Percentiles rank a stretch among this genome's conserved stretches.
Conservation (phyloP, 352 stramenopile species). For the Globisporangium parvum region DNA sequence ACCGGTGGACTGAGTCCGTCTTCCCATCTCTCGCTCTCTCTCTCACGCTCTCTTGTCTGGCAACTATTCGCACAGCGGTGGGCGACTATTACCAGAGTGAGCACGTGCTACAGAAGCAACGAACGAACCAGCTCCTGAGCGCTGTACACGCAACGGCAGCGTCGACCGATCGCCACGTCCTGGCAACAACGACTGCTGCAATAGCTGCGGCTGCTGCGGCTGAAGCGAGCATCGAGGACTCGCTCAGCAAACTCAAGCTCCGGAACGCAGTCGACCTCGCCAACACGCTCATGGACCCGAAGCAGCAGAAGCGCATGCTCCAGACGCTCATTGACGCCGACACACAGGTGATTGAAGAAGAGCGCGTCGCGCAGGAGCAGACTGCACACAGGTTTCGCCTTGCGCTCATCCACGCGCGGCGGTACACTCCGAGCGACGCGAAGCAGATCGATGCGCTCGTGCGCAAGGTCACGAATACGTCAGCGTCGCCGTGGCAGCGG, state of each 20-base stretch:
- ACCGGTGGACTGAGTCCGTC: neutral
- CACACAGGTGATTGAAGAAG: conserved; percentile 57
- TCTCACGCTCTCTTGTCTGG: neutral
- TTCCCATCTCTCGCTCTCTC: neutral
- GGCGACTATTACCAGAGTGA: conserved; percentile 34
- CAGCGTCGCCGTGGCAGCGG: conserved; percentile 60
- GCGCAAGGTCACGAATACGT: conserved; percentile 14
- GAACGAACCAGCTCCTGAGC: conserved; percentile 28
- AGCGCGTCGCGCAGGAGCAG: conserved; percentile 50
- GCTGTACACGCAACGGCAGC: neutral
- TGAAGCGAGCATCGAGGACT: conserved; percentile 44
- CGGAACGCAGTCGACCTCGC: conserved; percentile 66
- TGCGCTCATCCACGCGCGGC: conserved; percentile 30
- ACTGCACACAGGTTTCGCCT: conserved; percentile 53
- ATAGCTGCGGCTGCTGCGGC: neutral
- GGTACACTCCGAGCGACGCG: conserved; percentile 15
- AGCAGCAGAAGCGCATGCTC: conserved; percentile 63
- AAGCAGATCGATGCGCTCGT: conserved; percentile 15
- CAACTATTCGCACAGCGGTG: conserved; percentile 15
- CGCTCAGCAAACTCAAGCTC: conserved; percentile 60
- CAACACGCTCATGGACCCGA: conserved; percentile 36
- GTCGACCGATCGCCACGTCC: no score
- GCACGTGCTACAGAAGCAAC: conserved; percentile 23
- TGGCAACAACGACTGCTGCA: no score
- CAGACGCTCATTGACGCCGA: conserved; percentile 66